Conservation (phyloP, 805 yeast species). For the Wickerhamiella vanderwaltii region DNA sequence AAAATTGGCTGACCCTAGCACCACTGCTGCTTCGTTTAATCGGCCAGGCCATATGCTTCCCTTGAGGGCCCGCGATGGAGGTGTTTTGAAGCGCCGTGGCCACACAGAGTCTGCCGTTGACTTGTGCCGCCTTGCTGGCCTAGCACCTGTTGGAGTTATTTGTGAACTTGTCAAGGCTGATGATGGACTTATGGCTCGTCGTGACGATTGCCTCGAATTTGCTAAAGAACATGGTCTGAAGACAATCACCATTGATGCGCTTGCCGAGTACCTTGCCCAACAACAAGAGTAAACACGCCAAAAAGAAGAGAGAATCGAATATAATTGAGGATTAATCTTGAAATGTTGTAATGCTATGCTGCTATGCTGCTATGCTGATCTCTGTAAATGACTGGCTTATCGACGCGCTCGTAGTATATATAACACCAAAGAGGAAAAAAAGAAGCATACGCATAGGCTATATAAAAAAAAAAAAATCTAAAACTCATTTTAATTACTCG, state of each 20-base stretch:
- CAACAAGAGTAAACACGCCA: no score
- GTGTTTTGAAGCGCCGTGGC: slow-evolving; percentile 71
- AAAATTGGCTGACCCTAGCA: slow-evolving; percentile 48
- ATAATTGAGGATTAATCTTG: no score
- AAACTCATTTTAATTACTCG: no score
- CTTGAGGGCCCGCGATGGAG: slow-evolving; percentile 77
- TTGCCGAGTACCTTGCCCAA: slow-evolving; percentile 40
- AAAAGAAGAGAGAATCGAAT: no score
- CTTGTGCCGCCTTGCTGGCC: slow-evolving; percentile 60
- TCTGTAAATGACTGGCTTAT: no score
- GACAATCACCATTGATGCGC: slow-evolving; percentile 64
- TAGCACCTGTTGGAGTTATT: slow-evolving; percentile 79
- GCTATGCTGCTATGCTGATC: no score
- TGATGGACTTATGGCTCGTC: slow-evolving; percentile 92
- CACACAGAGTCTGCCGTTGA: slow-evolving; percentile 98
- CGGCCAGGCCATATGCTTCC: slow-evolving; percentile 95
- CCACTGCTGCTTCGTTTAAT: slow-evolving; percentile 54
- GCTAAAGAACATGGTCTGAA: slow-evolving; percentile 49
- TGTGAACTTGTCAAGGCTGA: slow-evolving; percentile 88
- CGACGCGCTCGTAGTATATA: no score
- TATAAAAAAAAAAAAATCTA: no score
- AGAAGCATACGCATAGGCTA: no score
- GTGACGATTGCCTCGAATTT: slow-evolving; percentile 71
- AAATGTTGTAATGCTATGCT: no score
- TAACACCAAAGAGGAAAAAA: no score